Conservation (phyloP, 805 yeast genomes). For the Phaffomyces antillensis region DNA sequence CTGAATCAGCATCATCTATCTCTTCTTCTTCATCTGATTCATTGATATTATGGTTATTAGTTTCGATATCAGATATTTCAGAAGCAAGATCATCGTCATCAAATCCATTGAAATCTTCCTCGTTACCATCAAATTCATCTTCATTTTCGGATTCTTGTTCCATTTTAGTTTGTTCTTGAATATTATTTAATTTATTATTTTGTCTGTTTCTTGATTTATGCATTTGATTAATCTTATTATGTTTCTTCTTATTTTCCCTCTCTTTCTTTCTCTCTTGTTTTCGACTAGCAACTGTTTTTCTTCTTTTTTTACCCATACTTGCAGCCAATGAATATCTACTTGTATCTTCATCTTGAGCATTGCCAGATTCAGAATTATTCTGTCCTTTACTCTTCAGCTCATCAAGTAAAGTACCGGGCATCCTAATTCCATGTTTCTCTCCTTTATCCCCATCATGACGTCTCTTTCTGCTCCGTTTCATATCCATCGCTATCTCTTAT, state of each 20-base stretch:
- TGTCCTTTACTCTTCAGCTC: constrained; percentile 31
- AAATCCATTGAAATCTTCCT: constrained; percentile 21
- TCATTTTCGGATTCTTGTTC: constrained; percentile 1
- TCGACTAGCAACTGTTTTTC: constrained; percentile 27
- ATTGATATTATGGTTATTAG: neutral
- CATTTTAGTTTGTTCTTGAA: neutral
- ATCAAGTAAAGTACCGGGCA: constrained; percentile 50
- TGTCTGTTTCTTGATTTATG: constrained; percentile 22
- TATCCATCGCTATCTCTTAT: neutral
- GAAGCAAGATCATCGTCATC: constrained; percentile 14
- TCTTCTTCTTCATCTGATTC: constrained; percentile 6
- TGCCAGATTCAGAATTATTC: constrained; percentile 1
- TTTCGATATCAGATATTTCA: too few relatives aligned
- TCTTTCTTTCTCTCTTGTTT: constrained; percentile 37
- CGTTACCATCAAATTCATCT: constrained; percentile 16
- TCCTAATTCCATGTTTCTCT: constrained; percentile 38
- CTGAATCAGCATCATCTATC: constrained; percentile 20
- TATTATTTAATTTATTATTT: constrained; percentile 24
- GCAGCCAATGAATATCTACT: constrained; percentile 25
- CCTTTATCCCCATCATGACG: constrained; percentile 6
- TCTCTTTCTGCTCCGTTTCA: constrained; percentile 3
- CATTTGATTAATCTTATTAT: neutral
- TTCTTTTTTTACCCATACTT: constrained; percentile 28
- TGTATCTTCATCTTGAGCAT: constrained; percentile 20
- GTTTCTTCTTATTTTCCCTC: constrained; percentile 23